phyloP scores from a whole-genome alignment of 2,329 filamentous ascomycete genomes.

The Metarhizium brunneum region DNA sequence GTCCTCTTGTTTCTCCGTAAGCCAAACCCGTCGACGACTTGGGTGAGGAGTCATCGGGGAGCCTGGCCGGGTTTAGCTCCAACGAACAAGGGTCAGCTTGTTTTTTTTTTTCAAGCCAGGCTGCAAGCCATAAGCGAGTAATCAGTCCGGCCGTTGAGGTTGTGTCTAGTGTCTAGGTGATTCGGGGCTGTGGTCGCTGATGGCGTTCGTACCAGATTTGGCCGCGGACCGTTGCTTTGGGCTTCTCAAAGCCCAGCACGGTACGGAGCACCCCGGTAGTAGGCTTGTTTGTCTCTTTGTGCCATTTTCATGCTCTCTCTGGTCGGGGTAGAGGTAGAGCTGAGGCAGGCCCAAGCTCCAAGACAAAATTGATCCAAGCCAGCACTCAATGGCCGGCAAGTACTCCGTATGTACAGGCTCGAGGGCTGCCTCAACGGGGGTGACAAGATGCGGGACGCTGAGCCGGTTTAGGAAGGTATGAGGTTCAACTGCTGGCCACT shows the following conservation, averaged over 20 bases:
- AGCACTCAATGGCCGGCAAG: too few relatives aligned
- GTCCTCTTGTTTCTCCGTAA: too few relatives aligned
- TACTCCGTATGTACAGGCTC: too few relatives aligned
- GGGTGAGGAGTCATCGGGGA: conserved; percentile 6
- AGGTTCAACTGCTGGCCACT: not conserved
- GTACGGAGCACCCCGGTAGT: too few relatives aligned
- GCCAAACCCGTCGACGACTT: too few relatives aligned
- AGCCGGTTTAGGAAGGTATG: conserved; percentile 7
- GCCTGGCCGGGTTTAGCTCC: conserved; percentile 2
- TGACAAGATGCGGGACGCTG: not conserved
- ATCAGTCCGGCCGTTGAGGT: not conserved
- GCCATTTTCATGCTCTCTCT: not conserved
- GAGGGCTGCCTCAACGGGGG: too few relatives aligned
- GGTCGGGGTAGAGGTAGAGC: not conserved
- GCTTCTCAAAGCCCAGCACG: too few relatives aligned
- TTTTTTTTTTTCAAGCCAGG: not conserved
- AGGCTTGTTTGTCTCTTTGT: not conserved
- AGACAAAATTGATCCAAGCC: not conserved
- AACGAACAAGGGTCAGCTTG: not conserved
- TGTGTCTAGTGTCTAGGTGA: too few relatives aligned
- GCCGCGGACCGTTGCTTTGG: too few relatives aligned
- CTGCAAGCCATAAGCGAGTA: conserved; percentile 1
- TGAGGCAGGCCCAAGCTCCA: not conserved
- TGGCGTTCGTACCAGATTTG: too few relatives aligned
- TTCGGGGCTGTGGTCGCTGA: too few relatives aligned